Base-by-base conservation (phyloP, 441 rosid genomes). In the Capsella rubella region DNA sequence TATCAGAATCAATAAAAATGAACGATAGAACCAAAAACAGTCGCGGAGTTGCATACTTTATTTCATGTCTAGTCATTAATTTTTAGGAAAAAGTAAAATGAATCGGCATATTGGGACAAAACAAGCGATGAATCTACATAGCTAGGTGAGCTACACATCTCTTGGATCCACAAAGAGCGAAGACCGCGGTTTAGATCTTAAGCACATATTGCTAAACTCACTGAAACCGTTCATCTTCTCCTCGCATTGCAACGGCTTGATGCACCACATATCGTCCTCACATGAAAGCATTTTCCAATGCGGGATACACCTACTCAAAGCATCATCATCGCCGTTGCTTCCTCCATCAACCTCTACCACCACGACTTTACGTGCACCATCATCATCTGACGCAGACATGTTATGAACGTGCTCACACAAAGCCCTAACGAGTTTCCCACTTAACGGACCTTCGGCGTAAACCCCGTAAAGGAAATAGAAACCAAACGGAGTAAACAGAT, bases 251-350 rank as follows among this genome's bases (percentile, higher is more conserved):
- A 91, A 64, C 27, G 85, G 78, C 72, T 88, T 91, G 54, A 91
- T 84, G 82, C 97, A 91, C 97, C 97, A 91, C 82, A 84, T 75
- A 61, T 91, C 97, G 49, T 88, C 92, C 1, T 87, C 88, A 80
- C 95, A 89, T 6, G 97, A 89, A 51, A 87, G 83, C 71, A 82
- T 75, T 73, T 89, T 82, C 90, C 97, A 84, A 67, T 89, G 85
- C 1, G 97, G 97, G 66, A 88, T 81, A 79, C 78, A 83, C 67
- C 72, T 54, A 63, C 64, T 58, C 28, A 83, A 10, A 4, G 32
- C 50, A 74, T 51, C 71, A 25, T 16, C 75, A 25, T 28, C 73
- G 3, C 9, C 47, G 37, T 65, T 37, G 4, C 81, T 81, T 69
- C 84, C 93, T 67, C 46, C 59, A 52, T 69, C 72, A 12, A 88